These are phyloP conservation scores for Sphaerostilbella broomeana DNA, from an alignment of 2,329 filamentous ascomycete genomes.

Conservation along the genomic window DNA sequence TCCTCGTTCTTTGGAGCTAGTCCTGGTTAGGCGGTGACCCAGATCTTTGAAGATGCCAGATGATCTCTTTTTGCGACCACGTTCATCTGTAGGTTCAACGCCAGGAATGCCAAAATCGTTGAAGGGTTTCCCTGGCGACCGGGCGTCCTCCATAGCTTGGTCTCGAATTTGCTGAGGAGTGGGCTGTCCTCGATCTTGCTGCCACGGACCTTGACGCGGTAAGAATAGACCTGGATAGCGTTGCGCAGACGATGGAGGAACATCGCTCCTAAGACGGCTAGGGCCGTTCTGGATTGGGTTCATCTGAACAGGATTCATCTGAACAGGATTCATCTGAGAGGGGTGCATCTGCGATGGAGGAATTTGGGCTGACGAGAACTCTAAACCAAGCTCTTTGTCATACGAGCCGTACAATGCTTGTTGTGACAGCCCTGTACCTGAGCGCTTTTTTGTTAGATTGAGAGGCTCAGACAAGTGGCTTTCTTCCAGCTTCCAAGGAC, in stretches of 20 bases:
- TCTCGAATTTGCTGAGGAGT: constrained; percentile 17
- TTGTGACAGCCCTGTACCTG: constrained; percentile 26
- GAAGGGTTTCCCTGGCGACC: too few species aligned
- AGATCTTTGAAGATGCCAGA: constrained; percentile 47
- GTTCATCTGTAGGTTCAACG: constrained; percentile 32
- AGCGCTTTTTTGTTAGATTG: constrained; percentile 28
- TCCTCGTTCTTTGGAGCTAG: constrained; percentile 27
- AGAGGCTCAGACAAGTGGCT: constrained; percentile 48
- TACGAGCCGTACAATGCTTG: constrained; percentile 32
- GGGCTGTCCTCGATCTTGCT: constrained; percentile 13
- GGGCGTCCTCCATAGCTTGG: not conserved
- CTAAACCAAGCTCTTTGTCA: constrained; percentile 46
- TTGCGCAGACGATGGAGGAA: constrained; percentile 46
- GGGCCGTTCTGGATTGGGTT: constrained; percentile 16
- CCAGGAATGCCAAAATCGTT: too few species aligned
- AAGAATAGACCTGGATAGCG: constrained; percentile 44
- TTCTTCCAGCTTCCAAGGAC: constrained; percentile 48
- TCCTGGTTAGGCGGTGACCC: constrained; percentile 36
- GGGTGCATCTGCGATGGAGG: constrained; percentile 15
- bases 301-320: too few species aligned
- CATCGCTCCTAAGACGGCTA: constrained; percentile 27
- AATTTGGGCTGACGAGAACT: constrained; percentile 13
- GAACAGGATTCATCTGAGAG: too few species aligned
- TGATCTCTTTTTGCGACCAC: constrained; percentile 30
- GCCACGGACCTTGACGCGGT: constrained; percentile 13